Base-by-base conservation (phyloP, 306 rosid genomes). In the Cicer arietinum region DNA sequence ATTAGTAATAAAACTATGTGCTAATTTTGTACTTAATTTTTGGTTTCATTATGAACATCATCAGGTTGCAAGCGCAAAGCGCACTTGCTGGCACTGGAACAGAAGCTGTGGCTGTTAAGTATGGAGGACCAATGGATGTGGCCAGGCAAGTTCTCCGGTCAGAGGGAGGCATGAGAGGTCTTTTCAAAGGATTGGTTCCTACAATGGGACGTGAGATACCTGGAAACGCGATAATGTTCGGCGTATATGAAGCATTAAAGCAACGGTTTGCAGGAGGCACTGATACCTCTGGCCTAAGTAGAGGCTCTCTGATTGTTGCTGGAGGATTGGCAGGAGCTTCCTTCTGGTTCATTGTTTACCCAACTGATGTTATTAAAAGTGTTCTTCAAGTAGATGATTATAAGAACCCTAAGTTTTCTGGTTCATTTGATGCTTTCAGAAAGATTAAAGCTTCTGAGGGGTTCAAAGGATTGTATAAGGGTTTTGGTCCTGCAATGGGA, bases 81-180 rank as follows among this genome's bases (percentile, higher is more conserved):
- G 95, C 91, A 12, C 78, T 94, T 79, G 96, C 86, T 10, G 90
- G 59, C 57, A 58, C 92, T 1, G 89, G 82, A 68, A 35, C 89
- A 13, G 89, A 82, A 58, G 80, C 86, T 20, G 85, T 84, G 46
- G 89, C 90, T 2, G 87, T 89, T 63, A 90, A 89, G 73, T 94
- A 92, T 63, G 96, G 97, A 60, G 99, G 99, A 48, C 99, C 99
- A 14, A 76, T 94, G 89, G 97, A 94, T 73, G 99, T 92, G 81
- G 97, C 92, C 1, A 88, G 88, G 80, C 92, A 85, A 0, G 99
- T 90, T 54, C 89, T 94, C 70, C 79, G 86, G 69, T 90, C 95
- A 43, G 97, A 91, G 80, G 97, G 97, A 1, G 99, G 99, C 44
- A 53, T 35, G 2, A 85, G 79, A 83, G 99, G 97, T 50, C 95